Evolutionary conservation across 2,329 filamentous ascomycete genomes (phyloP).

Genomic region (Talaromyces marneffei): DNA sequence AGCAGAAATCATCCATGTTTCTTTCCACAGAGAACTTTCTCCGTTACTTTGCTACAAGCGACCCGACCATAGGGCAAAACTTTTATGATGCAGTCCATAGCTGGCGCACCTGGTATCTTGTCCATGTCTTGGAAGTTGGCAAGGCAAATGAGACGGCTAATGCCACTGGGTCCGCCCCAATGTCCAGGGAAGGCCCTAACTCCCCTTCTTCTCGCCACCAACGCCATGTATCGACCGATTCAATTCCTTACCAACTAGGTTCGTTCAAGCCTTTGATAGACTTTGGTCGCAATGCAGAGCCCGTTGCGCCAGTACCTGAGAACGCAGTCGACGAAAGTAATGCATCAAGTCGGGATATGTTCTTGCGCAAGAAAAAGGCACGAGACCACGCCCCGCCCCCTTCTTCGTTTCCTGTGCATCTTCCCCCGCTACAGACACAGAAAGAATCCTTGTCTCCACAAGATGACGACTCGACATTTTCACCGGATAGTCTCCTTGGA

Average conservation of each 20-base stretch:
- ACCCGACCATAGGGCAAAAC: conserved; percentile 57
- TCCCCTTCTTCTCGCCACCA: conserved; percentile 15
- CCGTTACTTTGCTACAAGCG: conserved; percentile 83
- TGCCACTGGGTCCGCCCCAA: conserved; percentile 11
- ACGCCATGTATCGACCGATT: conserved; percentile 16
- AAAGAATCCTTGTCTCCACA: conserved; percentile 11
- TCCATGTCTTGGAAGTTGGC: conserved; percentile 62
- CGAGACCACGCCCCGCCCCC: conserved; percentile 28
- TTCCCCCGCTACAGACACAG: conserved; percentile 23
- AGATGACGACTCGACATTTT: conserved; percentile 29
- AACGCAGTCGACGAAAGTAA: background rate
- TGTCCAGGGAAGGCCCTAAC: conserved; percentile 21
- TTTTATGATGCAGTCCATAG: conserved; percentile 68
- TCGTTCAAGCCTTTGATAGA: conserved; percentile 64
- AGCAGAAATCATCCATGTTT: conserved; percentile 82
- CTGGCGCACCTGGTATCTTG: conserved; percentile 91
- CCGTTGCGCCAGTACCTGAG: conserved; percentile 22
- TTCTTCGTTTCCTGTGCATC: conserved; percentile 24
- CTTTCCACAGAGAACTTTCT: conserved; percentile 77
- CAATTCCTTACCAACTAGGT: conserved; percentile 55
- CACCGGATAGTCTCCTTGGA: conserved; percentile 33
- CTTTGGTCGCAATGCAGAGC: conserved; percentile 52
- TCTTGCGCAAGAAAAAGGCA: conserved; percentile 24
- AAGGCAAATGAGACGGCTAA: conserved; percentile 25
- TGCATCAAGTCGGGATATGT: conserved; percentile 19